Percentiles rank a stretch among this genome's conserved stretches.
phyloP scores from a whole-genome alignment of 495 filamentous ascomycete species.

The Penicillium angulare region DNA sequence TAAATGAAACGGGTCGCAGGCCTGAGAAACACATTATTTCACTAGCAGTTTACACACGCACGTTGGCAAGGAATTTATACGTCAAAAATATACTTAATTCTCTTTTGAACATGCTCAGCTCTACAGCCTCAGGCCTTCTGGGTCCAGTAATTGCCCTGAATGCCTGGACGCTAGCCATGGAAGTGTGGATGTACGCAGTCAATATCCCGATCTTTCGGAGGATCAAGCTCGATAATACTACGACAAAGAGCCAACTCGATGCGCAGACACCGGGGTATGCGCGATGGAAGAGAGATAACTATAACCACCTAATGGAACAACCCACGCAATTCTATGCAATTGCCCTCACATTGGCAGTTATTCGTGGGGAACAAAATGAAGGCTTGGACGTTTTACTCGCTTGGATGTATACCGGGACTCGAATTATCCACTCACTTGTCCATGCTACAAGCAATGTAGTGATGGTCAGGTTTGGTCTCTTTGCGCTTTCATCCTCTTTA shows the following conservation, averaged over 20 bases:
- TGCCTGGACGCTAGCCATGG: constrained; percentile 24
- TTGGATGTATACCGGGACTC: not conserved
- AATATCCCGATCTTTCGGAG: not conserved
- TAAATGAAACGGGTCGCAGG: too few relatives aligned
- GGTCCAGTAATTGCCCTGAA: constrained; percentile 29
- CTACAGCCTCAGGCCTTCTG: constrained; percentile 20
- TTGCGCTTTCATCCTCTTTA: constrained; percentile 14
- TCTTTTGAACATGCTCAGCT: constrained; percentile 7
- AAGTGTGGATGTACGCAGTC: constrained; percentile 25
- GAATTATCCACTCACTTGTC: constrained; percentile 17
- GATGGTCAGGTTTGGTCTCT: constrained; percentile 11
- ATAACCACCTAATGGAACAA: constrained; percentile 27
- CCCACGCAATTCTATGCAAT: constrained; percentile 31
- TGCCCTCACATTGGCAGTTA: constrained; percentile 17
- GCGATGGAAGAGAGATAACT: constrained; percentile 30
- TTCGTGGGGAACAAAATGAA: constrained; percentile 9
- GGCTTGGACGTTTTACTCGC: constrained; percentile 1
- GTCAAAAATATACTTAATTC: too few relatives aligned
- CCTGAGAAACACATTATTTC: too few relatives aligned
- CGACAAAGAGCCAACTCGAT: constrained; percentile 10
- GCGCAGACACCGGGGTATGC: constrained; percentile 17
- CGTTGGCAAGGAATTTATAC: too few relatives aligned
- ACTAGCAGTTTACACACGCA: too few relatives aligned
- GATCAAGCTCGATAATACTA: not conserved
- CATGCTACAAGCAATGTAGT: constrained; percentile 17